phyloP scores from a whole-genome alignment of 179 eudicot genomes.

The Heliamphora pulchella region DNA sequence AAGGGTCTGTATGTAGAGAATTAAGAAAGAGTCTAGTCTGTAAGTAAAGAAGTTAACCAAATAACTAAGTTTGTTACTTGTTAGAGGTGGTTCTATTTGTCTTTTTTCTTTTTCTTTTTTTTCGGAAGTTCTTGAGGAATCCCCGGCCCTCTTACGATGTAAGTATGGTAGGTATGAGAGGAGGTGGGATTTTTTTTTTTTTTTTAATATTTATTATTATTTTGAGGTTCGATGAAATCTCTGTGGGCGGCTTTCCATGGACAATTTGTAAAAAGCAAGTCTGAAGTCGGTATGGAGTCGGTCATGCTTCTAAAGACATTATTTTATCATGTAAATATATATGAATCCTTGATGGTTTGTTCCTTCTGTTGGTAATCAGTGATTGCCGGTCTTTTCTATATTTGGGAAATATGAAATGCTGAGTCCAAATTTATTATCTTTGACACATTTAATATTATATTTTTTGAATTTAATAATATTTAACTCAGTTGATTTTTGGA shows the following conservation, averaged over 20 bases:
- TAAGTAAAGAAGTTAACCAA: slow-evolving; percentile 23
- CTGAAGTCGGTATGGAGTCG: not conserved
- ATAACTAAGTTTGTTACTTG: not conserved
- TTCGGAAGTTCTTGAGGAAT: not conserved
- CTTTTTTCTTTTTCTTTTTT: not conserved
- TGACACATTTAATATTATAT: too few species aligned
- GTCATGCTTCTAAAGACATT: not conserved
- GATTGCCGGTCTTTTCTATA: too few species aligned
- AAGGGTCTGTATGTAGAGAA: not conserved
- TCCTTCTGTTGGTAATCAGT: not conserved
- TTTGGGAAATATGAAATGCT: too few species aligned
- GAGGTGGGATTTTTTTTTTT: not conserved
- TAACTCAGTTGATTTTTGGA: too few species aligned
- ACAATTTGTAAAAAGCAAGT: slow-evolving; percentile 24
- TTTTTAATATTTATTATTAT: not conserved
- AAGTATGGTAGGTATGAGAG: slow-evolving; percentile 11
- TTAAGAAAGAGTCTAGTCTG: slow-evolving; percentile 8
- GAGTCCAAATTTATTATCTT: too few species aligned
- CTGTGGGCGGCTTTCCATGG: slow-evolving; percentile 11
- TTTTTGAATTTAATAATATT: too few species aligned
- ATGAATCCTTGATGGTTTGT: not conserved
- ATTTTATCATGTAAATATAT: slow-evolving; percentile 12
- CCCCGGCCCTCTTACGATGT: slow-evolving; percentile 16
- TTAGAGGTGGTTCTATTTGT: too few species aligned
- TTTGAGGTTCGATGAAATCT: slow-evolving; percentile 9